phyloP scores from a whole-genome alignment of 495 filamentous ascomycete species.

The Letharia lupina region DNA sequence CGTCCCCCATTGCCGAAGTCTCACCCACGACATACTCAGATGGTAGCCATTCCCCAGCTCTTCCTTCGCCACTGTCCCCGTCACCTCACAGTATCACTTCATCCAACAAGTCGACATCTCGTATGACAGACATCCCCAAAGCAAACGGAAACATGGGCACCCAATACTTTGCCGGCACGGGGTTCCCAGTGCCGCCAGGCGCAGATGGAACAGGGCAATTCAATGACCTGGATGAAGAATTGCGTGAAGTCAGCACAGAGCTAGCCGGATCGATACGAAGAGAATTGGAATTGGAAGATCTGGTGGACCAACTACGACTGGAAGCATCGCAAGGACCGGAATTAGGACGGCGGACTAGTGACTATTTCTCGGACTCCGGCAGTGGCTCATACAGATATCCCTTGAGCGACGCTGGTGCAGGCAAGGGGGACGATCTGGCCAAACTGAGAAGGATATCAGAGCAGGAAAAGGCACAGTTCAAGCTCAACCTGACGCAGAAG shows the following conservation, averaged over 20 bases:
- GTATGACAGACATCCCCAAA: conserved; percentile 40
- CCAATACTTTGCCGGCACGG: conserved; percentile 30
- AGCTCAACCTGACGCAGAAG: conserved; percentile 71
- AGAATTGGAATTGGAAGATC: conserved; percentile 94
- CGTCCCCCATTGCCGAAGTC: conserved; percentile 51
- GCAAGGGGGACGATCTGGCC: conserved; percentile 73
- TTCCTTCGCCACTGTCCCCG: conserved; percentile 49
- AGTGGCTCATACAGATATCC: conserved; percentile 72
- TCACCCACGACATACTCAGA: conserved; percentile 60
- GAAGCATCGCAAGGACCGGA: conserved; percentile 54
- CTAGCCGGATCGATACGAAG: conserved; percentile 84
- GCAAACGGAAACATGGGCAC: conserved; percentile 29
- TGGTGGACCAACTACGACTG: conserved; percentile 76
- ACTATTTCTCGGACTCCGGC: conserved; percentile 96
- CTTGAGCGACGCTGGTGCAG: conserved; percentile 47
- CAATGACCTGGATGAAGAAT: conserved; percentile 80
- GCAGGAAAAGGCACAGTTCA: conserved; percentile 83
- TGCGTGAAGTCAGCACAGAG: conserved; percentile 86
- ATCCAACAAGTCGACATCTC: conserved; percentile 32
- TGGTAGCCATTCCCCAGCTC: conserved; percentile 47
- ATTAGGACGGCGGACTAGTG: conserved; percentile 71
- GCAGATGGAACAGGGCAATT: conserved; percentile 37
- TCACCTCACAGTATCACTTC: conserved; percentile 27
- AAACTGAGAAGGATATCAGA: conserved; percentile 73
- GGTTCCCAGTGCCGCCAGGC: conserved; percentile 32